Base-by-base conservation (phyloP, 1,139 yeast genomes). In the Nakaseomyces delphensis region DNA sequence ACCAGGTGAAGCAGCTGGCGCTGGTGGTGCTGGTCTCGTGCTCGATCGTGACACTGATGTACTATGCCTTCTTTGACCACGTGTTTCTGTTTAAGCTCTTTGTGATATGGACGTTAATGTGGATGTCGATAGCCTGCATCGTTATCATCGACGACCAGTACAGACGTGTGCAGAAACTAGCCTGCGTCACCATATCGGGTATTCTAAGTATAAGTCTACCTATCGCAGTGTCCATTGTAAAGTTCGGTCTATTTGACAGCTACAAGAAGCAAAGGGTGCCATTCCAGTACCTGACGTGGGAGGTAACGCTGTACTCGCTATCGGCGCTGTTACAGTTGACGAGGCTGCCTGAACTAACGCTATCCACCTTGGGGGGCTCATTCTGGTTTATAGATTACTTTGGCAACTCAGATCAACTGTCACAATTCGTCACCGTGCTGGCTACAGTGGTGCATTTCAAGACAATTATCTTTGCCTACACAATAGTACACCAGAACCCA, bases 11-110 rank as follows among this genome's bases (percentile, higher is more conserved):
- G 18, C 42, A 45, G 38, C 31, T 44, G 30, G 48, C 48, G 16
- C 27, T 33, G 18, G 27, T 33, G 37, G 18, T 20, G 25, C 37
- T 33, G n/a, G 23, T 48, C 18, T 40, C 46, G 11, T 35, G 40
- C 3, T 49, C 53, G 5, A 40, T 48, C 1, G 39, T 49, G 3
- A 40, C 52, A 8, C 32, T 48, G 7, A 69, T 84, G 9, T 70
- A 78, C 53, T 85, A 83, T 61, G 81, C 89, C 1, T 75, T 74
- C 45, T 66, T 73, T 48, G 87, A 83, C 54, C 64, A 66, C 38
- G 69, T 73, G 1, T 45, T 36, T 6, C 61, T 67, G 46, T 71
- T 73, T 45, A 56, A 62, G 32, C 40, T 64, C 2, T 82, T 82
- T 18, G 36, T 33, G 14, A 25, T 39, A 10, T 23, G 35, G 30